Conservation (phyloP, 345 rosid genomes). For the Nasturtium officinale region DNA sequence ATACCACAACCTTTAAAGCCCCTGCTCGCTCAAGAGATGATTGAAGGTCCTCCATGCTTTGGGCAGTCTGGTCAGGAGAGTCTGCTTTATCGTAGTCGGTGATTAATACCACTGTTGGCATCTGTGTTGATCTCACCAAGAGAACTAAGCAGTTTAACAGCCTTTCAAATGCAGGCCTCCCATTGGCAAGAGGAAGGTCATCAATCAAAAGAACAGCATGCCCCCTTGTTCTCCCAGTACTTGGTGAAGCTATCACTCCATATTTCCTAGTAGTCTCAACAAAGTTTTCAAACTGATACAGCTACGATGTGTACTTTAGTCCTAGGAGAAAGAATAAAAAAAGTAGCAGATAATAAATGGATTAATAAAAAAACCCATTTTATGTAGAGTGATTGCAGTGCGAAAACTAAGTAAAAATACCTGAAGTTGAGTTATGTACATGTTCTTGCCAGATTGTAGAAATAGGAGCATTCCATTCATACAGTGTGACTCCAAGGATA, state of each 20-base stretch:
- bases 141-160: conserved; percentile 68
- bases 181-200: conserved; percentile 81
- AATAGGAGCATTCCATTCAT: conserved; percentile 93
- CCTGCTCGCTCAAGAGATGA: conserved; percentile 75
- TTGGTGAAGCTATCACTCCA: conserved; percentile 61
- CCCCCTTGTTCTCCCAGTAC: conserved; percentile 43
- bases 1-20: conserved; percentile 75
- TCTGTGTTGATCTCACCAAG: conserved; percentile 65
- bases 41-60: conserved; percentile 65
- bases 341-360: background rate
- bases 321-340: conserved; percentile 47
- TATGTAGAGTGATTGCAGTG: background rate
- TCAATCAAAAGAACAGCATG: conserved; percentile 70
- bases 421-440: conserved; percentile 64
- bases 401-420: conserved; percentile 42
- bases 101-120: conserved; percentile 72
- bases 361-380: background rate
- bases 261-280: conserved; percentile 74
- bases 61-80: conserved; percentile 56
- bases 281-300: conserved; percentile 88
- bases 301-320: conserved; percentile 72
- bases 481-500: conserved; percentile 66
- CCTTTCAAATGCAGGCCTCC: conserved; percentile 70
- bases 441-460: conserved; percentile 96
- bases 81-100: conserved; percentile 64